Evolutionary conservation across 2,329 filamentous ascomycete genomes (phyloP).

Genomic region (Pestalotiopsis sp.): DNA sequence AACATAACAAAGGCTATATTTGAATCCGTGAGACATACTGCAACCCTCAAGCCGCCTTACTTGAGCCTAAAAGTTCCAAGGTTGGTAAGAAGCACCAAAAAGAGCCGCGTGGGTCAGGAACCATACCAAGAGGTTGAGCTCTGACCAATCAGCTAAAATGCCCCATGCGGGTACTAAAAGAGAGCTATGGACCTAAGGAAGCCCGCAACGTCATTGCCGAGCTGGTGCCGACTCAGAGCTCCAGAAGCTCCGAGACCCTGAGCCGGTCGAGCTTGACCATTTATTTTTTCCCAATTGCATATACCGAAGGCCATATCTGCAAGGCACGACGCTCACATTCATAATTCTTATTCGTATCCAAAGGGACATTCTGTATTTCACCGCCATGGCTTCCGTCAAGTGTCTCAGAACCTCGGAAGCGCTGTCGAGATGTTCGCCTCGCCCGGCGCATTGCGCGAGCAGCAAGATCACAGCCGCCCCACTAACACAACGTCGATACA

Average conservation of each 20-base stretch:
- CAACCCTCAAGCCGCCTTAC: neutral
- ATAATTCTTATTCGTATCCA: neutral
- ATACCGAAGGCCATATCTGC: neutral
- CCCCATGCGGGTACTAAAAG: neutral
- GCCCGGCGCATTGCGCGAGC: constrained; percentile 14
- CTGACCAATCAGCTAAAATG: neutral
- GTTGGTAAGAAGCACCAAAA: neutral
- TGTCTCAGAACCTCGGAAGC: neutral
- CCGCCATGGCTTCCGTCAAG: constrained; percentile 9
- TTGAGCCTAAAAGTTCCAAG: neutral
- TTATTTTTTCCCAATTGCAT: neutral
- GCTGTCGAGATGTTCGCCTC: constrained; percentile 2
- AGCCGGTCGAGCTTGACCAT: neutral
- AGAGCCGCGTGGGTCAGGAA: neutral
- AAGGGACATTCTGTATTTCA: neutral
- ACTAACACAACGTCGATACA: constrained; percentile 43
- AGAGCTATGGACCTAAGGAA: neutral
- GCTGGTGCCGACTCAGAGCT: constrained; percentile 4
- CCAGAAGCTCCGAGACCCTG: constrained; percentile 4
- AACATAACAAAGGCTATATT: neutral
- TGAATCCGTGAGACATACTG: neutral
- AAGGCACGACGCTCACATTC: neutral
- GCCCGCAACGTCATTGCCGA: constrained; percentile 18
- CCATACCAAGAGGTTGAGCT: neutral
- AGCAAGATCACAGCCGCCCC: constrained; percentile 18